Evolutionary conservation across 2,329 filamentous ascomycete genomes (phyloP), one percentile per base, ranked within the genome.

Genomic region (Fusarium beomiforme): DNA sequence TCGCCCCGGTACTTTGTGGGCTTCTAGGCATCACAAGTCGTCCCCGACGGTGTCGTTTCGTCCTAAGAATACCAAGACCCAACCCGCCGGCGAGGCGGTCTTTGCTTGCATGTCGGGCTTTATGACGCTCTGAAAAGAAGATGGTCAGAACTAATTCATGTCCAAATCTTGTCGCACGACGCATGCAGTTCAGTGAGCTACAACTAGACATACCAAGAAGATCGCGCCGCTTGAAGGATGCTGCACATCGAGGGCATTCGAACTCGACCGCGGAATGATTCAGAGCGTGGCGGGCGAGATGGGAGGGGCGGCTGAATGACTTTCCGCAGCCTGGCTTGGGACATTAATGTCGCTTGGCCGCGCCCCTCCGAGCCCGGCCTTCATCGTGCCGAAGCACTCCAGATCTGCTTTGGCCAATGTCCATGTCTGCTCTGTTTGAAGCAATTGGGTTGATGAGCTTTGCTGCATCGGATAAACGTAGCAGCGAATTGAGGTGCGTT

Each of bases 1-100:
- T 10, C 8, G 21, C n/a, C 1, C 11, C 21, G 6, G 8, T 4
- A 1, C 4, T 6, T 0, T 13, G 9, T 10, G 31, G 24, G 2
- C 31, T 1, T 2, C 11, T 14, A 34, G 16, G n/a, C 21, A 7
- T 8, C 4, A 23, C 4, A 2, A 24, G 2, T 16, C 47, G 31
- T 3, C 31, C 47, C 2, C 17, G 31, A 1, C 17, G 31, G 8
- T 50, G 47, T 5, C 31, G 16, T n/a, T 50, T 50, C 1, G 47
- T 50, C 31, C 12, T 50, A 6, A 50, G 47, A 3, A 50, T n/a
- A 3, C 47, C 47, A 6, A 50, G 47, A 4, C 47, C 47, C 11
- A 50, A 8, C 3, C 47, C 47, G 8, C 47, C 47, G 14, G 47
- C 47, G 6, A 50, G 21, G 2, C 47, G 31, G 17, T 50, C 47